Conservation (phyloP, 495 filamentous ascomycete genomes). For the Hyaloscypha finlandica region DNA sequence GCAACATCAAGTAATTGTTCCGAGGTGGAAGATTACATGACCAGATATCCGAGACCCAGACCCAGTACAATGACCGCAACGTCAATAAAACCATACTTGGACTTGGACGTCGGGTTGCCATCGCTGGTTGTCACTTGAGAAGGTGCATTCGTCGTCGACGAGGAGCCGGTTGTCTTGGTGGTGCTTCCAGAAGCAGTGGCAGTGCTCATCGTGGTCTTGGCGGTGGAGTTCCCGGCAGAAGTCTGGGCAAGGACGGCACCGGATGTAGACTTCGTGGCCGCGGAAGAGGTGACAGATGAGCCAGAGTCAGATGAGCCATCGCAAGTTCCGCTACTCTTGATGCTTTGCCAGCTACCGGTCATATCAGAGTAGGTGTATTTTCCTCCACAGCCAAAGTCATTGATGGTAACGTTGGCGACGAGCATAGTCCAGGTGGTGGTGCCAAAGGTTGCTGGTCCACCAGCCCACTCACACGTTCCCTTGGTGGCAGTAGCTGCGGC, state of each 20-base stretch:
- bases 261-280: not conserved
- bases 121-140: conserved; percentile 10
- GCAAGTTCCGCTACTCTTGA: conserved; percentile 44
- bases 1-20: not conserved
- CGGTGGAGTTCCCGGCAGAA: not conserved
- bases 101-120: conserved; percentile 11
- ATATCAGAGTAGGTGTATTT: conserved; percentile 78
- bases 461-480: conserved; percentile 87
- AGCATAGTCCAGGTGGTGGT: conserved; percentile 84
- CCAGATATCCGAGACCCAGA: conserved; percentile 31
- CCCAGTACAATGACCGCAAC: conserved; percentile 28
- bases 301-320: not conserved
- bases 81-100: conserved; percentile 26
- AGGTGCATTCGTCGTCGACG: not conserved
- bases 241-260: not conserved
- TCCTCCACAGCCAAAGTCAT: conserved; percentile 85
- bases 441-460: conserved; percentile 76
- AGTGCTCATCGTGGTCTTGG: not conserved
- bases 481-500: conserved; percentile 69
- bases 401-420: conserved; percentile 71
- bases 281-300: conserved; percentile 1
- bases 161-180: not conserved
- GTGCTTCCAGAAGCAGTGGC: not conserved
- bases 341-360: conserved; percentile 77
- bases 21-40: conserved; percentile 25